A percentile compares a stretch with the other conserved stretches of the same genome.
phyloP scores from a whole-genome alignment of 23 red algal genomes.

The Agarophyton chilense region DNA sequence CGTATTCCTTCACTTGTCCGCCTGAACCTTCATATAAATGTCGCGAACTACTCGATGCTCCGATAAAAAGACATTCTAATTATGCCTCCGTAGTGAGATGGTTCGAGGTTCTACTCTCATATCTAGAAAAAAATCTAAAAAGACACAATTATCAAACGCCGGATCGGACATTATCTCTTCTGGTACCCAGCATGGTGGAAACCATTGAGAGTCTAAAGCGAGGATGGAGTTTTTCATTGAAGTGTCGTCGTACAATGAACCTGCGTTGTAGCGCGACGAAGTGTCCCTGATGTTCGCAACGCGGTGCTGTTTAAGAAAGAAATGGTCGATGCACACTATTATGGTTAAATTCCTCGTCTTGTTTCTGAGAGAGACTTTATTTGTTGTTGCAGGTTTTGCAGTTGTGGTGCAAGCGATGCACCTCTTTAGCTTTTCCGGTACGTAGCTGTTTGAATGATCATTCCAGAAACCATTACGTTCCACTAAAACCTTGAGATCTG shows the following conservation, averaged over 20 bases:
- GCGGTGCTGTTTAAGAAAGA: neutral
- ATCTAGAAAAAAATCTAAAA: neutral
- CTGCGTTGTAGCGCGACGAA: neutral
- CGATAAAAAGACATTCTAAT: conserved; percentile 45
- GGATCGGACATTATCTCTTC: conserved; percentile 14
- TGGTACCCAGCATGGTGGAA: conserved; percentile 21
- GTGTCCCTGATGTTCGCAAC: neutral
- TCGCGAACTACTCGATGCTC: conserved; percentile 47
- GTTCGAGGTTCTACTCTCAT: neutral
- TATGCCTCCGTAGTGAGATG: conserved; percentile 47
- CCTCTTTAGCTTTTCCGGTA: neutral
- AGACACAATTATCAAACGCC: conserved; percentile 23
- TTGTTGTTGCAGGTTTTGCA: neutral
- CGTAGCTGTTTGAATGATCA: neutral
- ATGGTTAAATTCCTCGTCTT: neutral
- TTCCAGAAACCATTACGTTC: conserved; percentile 28
- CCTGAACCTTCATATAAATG: conserved; percentile 22
- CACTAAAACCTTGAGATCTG: conserved; percentile 22
- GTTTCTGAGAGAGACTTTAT: conserved; percentile 19
- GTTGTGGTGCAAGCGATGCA: conserved; percentile 30
- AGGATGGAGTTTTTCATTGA: conserved; percentile 10
- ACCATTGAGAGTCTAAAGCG: neutral
- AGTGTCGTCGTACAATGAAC: neutral
- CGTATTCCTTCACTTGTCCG: neutral
- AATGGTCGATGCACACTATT: conserved; percentile 13